phyloP scores from a whole-genome alignment of 1,139 yeast species.

The Taphrina wiesneri region DNA sequence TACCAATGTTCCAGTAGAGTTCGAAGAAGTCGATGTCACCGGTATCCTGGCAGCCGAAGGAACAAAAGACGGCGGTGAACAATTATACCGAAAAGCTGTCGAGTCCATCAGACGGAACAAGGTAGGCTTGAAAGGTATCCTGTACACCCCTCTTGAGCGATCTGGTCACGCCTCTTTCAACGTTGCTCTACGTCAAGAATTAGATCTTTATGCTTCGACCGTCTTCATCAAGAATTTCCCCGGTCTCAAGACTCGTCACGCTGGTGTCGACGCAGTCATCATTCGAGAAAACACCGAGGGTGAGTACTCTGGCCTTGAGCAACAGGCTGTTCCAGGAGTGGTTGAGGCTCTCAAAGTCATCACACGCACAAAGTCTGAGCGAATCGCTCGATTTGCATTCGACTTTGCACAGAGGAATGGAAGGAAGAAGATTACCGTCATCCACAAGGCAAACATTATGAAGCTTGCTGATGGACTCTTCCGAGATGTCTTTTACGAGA shows the following conservation, averaged over 20 bases:
- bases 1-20: slow-evolving; percentile 85
- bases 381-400: slow-evolving; percentile 95
- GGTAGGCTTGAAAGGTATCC: slow-evolving; percentile 94
- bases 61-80: slow-evolving; percentile 51
- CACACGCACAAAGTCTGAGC: slow-evolving; percentile 92
- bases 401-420: slow-evolving; percentile 91
- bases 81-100: slow-evolving; percentile 74
- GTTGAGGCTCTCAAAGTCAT: slow-evolving; percentile 95
- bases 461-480: slow-evolving; percentile 97
- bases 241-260: slow-evolving; percentile 87
- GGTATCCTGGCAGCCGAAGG: slow-evolving; percentile 56
- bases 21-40: slow-evolving; percentile 87
- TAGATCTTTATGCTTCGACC: slow-evolving; percentile 91
- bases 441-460: slow-evolving; percentile 99
- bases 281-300: slow-evolving; percentile 98
- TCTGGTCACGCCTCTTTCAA: slow-evolving; percentile 79
- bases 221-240: slow-evolving; percentile 91
- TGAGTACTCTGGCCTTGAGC: slow-evolving; percentile 98
- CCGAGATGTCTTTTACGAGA: slow-evolving; percentile 88
- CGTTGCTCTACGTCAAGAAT: slow-evolving; percentile 94
- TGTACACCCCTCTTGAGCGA: slow-evolving; percentile 82
- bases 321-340: slow-evolving; percentile 95
- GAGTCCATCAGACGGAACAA: slow-evolving; percentile 92
- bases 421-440: slow-evolving; percentile 91
- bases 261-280: slow-evolving; percentile 85